Base-by-base conservation (phyloP, 768 basidiomycete species). In the Mycena kentingensis region DNA sequence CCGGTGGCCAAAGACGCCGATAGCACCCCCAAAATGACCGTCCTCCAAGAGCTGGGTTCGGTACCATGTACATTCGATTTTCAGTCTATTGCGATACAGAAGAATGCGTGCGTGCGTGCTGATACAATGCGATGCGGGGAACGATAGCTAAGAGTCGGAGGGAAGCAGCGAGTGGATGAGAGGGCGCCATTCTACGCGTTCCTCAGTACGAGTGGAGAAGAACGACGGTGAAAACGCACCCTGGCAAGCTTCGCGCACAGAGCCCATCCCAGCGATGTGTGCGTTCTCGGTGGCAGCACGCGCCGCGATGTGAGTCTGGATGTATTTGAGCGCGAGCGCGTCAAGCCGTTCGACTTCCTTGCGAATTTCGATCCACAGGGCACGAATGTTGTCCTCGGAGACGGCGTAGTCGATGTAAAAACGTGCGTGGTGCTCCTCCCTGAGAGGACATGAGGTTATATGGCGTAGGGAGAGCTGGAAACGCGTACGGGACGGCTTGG, bases 1-100 rank as follows among this genome's bases (percentile, higher is more conserved):
- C 28, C 37, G 68, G n/a, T 88, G 87, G 88, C 67, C 68, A 37
- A 78, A 74, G 63, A 56, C 64, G 35, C 55, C 58, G 49, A 26
- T 53, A 27, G 49, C 54, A 36, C 35, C 19, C 57, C 6, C 18
- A 22, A 41, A 16, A 53, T n/a, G n/a, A n/a, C n/a, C n/a, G n/a
- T n/a, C n/a, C n/a, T n/a, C n/a, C 22, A 24, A 53, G 26, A 35
- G 46, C n/a, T 37, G 37, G 24, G 19, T 51, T 36, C 49, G 43
- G 22, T 44, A 29, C 34, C 37, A 44, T 24, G 10, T 19, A 12
- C 41, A 24, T 10, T 7, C 5, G 8, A 38, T 38, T 5, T n/a
- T 16, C 36, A 38, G 36, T 21, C 36, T 6, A n/a, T n/a, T n/a
- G n/a, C 36, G n/a, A 7, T 16, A n/a, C 16, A 38, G 7, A 38